Base-by-base conservation (phyloP, 2,329 filamentous ascomycete genomes). In the Phyllachora maydis region DNA sequence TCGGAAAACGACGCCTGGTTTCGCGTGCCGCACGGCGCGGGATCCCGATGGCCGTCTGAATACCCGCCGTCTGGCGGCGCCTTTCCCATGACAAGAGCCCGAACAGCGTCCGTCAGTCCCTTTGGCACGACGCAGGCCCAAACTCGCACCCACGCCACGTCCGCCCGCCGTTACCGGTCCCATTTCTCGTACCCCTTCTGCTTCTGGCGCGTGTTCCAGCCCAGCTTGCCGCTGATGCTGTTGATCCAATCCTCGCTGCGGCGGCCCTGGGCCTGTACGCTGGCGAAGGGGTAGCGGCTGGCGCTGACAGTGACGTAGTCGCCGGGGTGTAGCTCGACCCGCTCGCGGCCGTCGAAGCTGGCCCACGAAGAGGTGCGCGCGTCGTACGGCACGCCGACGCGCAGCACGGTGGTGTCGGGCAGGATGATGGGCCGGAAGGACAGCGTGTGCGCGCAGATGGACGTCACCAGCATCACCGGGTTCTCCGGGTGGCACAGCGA, bases 351-450 rank as follows among this genome's bases (percentile, higher is more conserved):
- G 46, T 98, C 88, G 43, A 98, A 98, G 46, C 81, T 91, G n/a
- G 83, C 88, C 85, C 88, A 98, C 19, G 76, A 83, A 35, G 69
- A 75, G 4, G 81, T 82, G 23, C 88, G 61, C 6, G 83, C 79
- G 45, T 90, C 74, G 44, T 92, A 95, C 0, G 88, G 88, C n/a
- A 95, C 83, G 8, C 85, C 88, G 11, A 92, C 63, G 18, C 88
- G 69, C 29, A 98, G 56, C 1, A 95, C 85, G 31, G 95, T 91
- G 0, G 85, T 93, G 48, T 98, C 88, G 0, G 88, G 88, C 3
- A 95, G 59, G 38, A 95, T 88, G 38, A 95, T 88, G n/a, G 85
- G 85, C 8, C 88, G 65, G 59, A 95, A 95, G 3, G 79, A 91
- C 3, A 95, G 59, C 0, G 85, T 93, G 47, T 95, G 85, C 2